A percentile compares a stretch with the other conserved stretches of the same genome.
Conservation (phyloP, 2,329 filamentous ascomycete genomes). For the Trichoderma sp. region DNA sequence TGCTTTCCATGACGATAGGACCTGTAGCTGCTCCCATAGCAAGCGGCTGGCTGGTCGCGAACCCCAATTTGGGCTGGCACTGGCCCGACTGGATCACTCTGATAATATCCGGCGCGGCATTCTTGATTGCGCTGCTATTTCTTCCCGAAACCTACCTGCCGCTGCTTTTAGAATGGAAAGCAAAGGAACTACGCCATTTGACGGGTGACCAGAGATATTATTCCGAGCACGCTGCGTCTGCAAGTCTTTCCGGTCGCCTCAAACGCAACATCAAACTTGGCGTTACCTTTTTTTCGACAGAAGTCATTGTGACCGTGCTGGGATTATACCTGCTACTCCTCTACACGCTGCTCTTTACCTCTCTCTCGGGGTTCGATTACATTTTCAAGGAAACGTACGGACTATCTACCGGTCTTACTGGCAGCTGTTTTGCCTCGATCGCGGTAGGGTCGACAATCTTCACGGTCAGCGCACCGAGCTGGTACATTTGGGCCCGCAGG, state of each 20-base stretch:
- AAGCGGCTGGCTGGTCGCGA: constrained; percentile 7
- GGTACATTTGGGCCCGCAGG: constrained; percentile 48
- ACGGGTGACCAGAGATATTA: not conserved
- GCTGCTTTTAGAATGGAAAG: constrained; percentile 1
- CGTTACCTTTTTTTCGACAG: not conserved
- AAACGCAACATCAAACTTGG: constrained; percentile 5
- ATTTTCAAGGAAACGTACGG: constrained; percentile 54
- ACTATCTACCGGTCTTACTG: constrained; percentile 48
- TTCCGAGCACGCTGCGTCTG: not conserved
- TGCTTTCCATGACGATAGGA: not conserved
- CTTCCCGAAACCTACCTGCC: constrained; percentile 5
- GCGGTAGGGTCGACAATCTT: constrained; percentile 44
- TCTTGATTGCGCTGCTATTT: not conserved
- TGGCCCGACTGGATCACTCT: constrained; percentile 11
- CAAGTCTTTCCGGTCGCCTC: not conserved
- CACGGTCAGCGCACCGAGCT: constrained; percentile 46
- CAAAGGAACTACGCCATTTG: not conserved
- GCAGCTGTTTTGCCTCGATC: constrained; percentile 52
- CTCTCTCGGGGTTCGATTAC: constrained; percentile 54
- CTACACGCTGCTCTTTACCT: constrained; percentile 49
- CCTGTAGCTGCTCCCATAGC: not conserved
- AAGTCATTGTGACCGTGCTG: constrained; percentile 47
- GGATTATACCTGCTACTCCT: constrained; percentile 52
- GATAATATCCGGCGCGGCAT: constrained; percentile 4
- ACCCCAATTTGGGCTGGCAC: not conserved